A percentile compares a stretch with the other conserved stretches of the same genome.
These are phyloP conservation scores for Phytophthora lateralis DNA, from an alignment of 352 stramenopile species.

Conservation along the genomic window DNA sequence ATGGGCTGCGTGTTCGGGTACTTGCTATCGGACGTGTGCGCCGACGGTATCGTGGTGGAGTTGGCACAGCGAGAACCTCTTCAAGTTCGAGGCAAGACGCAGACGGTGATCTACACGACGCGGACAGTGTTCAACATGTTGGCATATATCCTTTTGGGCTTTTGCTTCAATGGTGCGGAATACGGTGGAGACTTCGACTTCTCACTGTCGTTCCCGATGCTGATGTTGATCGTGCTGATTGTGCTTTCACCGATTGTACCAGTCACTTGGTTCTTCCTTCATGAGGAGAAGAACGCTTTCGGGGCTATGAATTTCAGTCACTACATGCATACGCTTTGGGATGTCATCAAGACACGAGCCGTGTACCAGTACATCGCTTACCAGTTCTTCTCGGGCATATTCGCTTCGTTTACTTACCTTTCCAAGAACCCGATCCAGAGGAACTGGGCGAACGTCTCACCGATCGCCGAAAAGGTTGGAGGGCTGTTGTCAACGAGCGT, in stretches of 20 bases:
- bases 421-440: conserved; percentile 50
- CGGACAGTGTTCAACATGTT: conserved; percentile 45
- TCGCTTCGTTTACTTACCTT: conserved; percentile 42
- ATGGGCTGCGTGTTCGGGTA: conserved; percentile 54
- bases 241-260: conserved; percentile 40
- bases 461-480: conserved; percentile 47
- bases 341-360: conserved; percentile 47
- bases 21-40: conserved; percentile 52
- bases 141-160: conserved; percentile 43
- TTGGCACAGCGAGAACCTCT: conserved; percentile 52
- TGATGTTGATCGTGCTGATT: conserved; percentile 49
- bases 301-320: conserved; percentile 40
- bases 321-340: conserved; percentile 53
- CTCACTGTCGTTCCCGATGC: conserved; percentile 45
- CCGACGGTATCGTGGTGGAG: conserved; percentile 55
- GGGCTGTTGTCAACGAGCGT: conserved; percentile 40
- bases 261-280: conserved; percentile 49
- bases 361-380: conserved; percentile 58
- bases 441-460: conserved; percentile 48
- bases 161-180: conserved; percentile 52
- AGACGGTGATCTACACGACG: conserved; percentile 61
- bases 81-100: conserved; percentile 42
- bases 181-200: conserved; percentile 59
- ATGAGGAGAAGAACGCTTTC: conserved; percentile 39
- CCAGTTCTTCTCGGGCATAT: conserved; percentile 48